These are phyloP conservation scores for Penicillium longicatenatum DNA, from an alignment of 495 filamentous ascomycete species.

Conservation along the genomic window DNA sequence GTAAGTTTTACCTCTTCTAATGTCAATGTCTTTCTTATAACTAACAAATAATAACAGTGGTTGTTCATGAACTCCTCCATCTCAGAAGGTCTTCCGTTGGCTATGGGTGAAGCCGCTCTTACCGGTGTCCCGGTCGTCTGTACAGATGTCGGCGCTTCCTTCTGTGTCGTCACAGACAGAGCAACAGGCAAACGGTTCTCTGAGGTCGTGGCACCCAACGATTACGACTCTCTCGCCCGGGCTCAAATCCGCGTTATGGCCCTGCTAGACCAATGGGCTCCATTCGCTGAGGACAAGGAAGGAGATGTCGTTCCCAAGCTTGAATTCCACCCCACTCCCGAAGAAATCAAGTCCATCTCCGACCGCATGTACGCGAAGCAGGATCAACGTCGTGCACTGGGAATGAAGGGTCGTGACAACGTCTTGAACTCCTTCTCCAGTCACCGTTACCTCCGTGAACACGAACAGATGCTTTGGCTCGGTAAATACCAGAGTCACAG, in stretches of 20 bases:
- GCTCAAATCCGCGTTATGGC: constrained; percentile 9
- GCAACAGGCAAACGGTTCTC: constrained; percentile 6
- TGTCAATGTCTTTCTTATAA: neutral
- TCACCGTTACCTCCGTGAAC: constrained; percentile 7
- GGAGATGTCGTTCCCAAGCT: constrained; percentile 4
- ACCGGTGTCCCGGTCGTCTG: constrained; percentile 9
- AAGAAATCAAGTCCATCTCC: constrained; percentile 4
- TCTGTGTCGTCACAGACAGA: constrained; percentile 7
- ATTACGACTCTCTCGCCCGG: constrained; percentile 8
- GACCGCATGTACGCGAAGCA: constrained; percentile 11
- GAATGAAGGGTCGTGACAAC: constrained; percentile 9
- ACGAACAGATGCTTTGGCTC: constrained; percentile 9
- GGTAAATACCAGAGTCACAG: constrained; percentile 8
- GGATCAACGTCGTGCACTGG: constrained; percentile 1
- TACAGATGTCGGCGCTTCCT: constrained; percentile 6
- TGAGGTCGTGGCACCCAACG: constrained; percentile 8
- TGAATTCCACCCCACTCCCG: constrained; percentile 4
- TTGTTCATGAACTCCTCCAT: constrained; percentile 10
- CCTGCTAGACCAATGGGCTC: constrained; percentile 5
- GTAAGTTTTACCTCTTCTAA: neutral
- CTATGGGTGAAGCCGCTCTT: constrained; percentile 7
- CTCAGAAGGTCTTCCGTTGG: constrained; percentile 7
- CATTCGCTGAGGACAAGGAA: constrained; percentile 1
- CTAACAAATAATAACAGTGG: neutral
- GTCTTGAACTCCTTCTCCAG: constrained; percentile 6